These are phyloP conservation scores for Auriscalpium microsporum DNA, from an alignment of 768 basidiomycete species.

Conservation along the genomic window DNA sequence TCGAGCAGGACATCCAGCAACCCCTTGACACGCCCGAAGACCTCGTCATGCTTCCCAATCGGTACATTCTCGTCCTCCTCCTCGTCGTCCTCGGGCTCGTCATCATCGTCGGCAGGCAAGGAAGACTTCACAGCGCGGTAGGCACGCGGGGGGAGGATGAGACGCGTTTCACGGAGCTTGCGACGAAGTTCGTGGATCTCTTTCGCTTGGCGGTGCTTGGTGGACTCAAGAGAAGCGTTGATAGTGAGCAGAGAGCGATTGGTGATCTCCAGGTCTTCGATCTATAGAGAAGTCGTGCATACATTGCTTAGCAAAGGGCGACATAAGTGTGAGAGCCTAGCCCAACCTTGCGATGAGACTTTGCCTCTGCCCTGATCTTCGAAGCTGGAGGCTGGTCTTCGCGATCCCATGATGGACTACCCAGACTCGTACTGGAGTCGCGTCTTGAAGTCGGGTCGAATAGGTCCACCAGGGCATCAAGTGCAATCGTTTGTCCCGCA, in stretches of 20 bases:
- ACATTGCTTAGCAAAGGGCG: background rate
- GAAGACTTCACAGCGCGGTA: conserved; percentile 51
- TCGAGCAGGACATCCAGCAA: conserved; percentile 57
- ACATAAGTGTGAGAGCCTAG: background rate
- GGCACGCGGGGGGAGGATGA: conserved; percentile 62
- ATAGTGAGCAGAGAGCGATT: conserved; percentile 81
- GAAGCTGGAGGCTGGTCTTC: conserved; percentile 19
- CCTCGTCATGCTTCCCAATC: conserved; percentile 38
- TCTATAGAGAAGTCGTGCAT: conserved; percentile 35
- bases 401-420: background rate
- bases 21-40: conserved; percentile 54
- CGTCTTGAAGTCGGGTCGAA: conserved; percentile 2
- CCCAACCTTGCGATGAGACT: conserved; percentile 78
- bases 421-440: background rate
- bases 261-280: conserved; percentile 87
- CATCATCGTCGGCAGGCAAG: conserved; percentile 32
- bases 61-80: conserved; percentile 31
- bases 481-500: background rate
- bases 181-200: conserved; percentile 83
- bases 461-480: conserved; percentile 1
- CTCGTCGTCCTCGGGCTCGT: conserved; percentile 25
- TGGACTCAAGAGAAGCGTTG: conserved; percentile 73
- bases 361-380: conserved; percentile 62
- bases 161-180: conserved; percentile 72
- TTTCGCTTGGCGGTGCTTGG: conserved; percentile 70